phyloP scores from a whole-genome alignment of 257 asterid genomes.

The Paulownia fortunei region DNA sequence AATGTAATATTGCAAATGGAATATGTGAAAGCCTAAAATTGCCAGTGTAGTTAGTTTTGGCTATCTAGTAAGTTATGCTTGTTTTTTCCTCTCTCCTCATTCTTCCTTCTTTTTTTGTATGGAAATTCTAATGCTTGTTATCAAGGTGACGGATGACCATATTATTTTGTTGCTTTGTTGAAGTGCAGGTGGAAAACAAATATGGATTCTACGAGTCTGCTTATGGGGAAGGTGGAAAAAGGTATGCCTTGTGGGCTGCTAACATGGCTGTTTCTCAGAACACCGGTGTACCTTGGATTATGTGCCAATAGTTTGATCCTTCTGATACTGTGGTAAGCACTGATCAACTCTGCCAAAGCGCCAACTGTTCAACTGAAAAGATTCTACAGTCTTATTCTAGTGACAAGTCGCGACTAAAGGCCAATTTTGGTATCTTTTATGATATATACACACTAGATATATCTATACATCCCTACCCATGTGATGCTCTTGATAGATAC shows the following conservation, averaged over 20 bases:
- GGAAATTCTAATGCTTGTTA: constrained; percentile 17
- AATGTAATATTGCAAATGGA: constrained; percentile 14
- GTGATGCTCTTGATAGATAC: too few species aligned
- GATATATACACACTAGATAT: too few species aligned
- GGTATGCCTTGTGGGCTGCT: constrained; percentile 88
- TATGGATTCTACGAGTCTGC: constrained; percentile 82
- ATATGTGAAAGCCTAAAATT: background rate
- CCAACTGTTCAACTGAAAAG: too few species aligned
- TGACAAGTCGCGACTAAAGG: too few species aligned
- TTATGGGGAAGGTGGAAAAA: constrained; percentile 91
- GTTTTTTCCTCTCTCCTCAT: background rate
- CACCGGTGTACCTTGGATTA: constrained; percentile 95
- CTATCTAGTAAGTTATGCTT: background rate
- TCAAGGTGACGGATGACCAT: constrained; percentile 15
- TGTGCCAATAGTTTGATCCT: constrained; percentile 92
- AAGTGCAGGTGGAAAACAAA: constrained; percentile 87
- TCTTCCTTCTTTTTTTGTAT: constrained; percentile 21
- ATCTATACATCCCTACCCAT: too few species aligned
- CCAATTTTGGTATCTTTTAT: too few species aligned
- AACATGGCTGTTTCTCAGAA: constrained; percentile 82
- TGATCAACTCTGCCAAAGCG: constrained; percentile 19
- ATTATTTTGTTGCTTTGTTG: background rate
- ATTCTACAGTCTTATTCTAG: too few species aligned
- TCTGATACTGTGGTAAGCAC: constrained; percentile 74
- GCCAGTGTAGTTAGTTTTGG: constrained; percentile 17